Conservation (phyloP, 768 basidiomycete species). For the Pleurotus ostreatus region DNA sequence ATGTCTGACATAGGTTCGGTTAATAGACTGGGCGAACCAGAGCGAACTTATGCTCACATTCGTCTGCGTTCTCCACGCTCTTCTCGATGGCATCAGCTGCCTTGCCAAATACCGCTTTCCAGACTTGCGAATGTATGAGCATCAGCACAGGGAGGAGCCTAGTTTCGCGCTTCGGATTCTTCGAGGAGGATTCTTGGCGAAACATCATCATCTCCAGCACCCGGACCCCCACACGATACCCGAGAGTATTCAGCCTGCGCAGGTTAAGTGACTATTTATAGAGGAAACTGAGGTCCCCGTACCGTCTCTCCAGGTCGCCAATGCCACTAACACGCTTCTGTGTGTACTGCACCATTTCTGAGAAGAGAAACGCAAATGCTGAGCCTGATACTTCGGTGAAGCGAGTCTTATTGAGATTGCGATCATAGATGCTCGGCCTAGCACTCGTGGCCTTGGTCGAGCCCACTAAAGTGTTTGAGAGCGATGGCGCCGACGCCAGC, state of each 20-base stretch:
- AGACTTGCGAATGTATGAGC: constrained; percentile 93
- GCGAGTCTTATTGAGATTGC: constrained; percentile 84
- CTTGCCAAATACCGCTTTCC: constrained; percentile 91
- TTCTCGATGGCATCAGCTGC: constrained; percentile 94
- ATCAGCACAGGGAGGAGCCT: constrained; percentile 89
- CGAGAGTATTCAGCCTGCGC: constrained; percentile 81
- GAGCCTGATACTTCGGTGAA: constrained; percentile 78
- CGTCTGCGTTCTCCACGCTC: constrained; percentile 94
- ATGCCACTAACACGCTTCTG: constrained; percentile 95
- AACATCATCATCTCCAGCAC: constrained; percentile 84
- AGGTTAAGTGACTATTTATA: constrained; percentile 8
- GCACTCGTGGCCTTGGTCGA: constrained; percentile 30
- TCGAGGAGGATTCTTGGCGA: constrained; percentile 72
- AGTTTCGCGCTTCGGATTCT: constrained; percentile 91
- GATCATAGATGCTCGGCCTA: constrained; percentile 84
- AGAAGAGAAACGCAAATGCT: constrained; percentile 88
- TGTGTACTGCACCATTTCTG: constrained; percentile 92
- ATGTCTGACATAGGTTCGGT: constrained; percentile 57
- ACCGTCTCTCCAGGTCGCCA: constrained; percentile 93
- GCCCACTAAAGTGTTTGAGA: constrained; percentile 33
- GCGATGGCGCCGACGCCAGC: constrained; percentile 52
- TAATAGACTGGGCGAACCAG: constrained; percentile 5
- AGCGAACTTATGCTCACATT: constrained; percentile 54
- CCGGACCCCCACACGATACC: constrained; percentile 86
- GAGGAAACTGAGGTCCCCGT: constrained; percentile 1